A percentile compares a stretch with the other conserved stretches of the same genome.
phyloP scores from a whole-genome alignment of 2,329 filamentous ascomycete genomes.

The Rosellinia necatrix region DNA sequence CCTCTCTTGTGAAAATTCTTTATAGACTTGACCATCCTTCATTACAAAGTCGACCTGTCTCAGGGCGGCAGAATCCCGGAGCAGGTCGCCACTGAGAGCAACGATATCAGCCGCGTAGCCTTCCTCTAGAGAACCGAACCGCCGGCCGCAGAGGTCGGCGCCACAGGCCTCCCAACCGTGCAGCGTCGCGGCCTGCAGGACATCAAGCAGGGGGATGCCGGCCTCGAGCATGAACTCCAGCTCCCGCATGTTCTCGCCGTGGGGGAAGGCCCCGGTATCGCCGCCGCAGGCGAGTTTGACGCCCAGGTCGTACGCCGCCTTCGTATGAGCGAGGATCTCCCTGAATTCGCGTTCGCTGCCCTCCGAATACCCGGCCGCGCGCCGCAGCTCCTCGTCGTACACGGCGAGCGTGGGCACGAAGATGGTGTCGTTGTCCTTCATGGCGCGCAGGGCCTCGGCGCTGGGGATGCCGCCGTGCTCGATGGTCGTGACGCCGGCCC shows the following conservation, averaged over 20 bases:
- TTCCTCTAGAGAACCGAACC: slow-evolving; percentile 57
- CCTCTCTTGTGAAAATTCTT: no score
- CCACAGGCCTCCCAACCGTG: slow-evolving; percentile 62
- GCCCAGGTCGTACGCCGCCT: slow-evolving; percentile 51
- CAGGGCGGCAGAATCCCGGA: slow-evolving; percentile 46
- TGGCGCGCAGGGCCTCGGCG: slow-evolving; percentile 48
- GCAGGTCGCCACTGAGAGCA: slow-evolving; percentile 51
- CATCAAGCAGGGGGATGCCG: slow-evolving; percentile 54
- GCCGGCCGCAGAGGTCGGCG: slow-evolving; percentile 53
- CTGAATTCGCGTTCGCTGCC: slow-evolving; percentile 36
- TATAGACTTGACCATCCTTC: slow-evolving; percentile 60
- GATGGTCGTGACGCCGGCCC: slow-evolving; percentile 52
- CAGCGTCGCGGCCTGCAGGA: slow-evolving; percentile 54
- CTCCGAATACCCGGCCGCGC: slow-evolving; percentile 11
- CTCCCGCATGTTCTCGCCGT: slow-evolving; percentile 58
- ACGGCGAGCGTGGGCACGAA: slow-evolving; percentile 59
- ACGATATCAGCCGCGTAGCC: slow-evolving; percentile 57
- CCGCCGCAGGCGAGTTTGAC: slow-evolving; percentile 57
- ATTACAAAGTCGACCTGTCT: slow-evolving; percentile 59
- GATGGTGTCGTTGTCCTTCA: slow-evolving; percentile 51
- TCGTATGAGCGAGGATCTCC: slow-evolving; percentile 45
- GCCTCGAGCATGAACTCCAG: slow-evolving; percentile 58
- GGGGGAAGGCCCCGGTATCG: slow-evolving; percentile 58
- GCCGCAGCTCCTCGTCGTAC: slow-evolving; percentile 39
- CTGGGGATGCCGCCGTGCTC: slow-evolving; percentile 50